Conservation (phyloP, 768 basidiomycete genomes). For the Coprinopsis marcescibilis region DNA sequence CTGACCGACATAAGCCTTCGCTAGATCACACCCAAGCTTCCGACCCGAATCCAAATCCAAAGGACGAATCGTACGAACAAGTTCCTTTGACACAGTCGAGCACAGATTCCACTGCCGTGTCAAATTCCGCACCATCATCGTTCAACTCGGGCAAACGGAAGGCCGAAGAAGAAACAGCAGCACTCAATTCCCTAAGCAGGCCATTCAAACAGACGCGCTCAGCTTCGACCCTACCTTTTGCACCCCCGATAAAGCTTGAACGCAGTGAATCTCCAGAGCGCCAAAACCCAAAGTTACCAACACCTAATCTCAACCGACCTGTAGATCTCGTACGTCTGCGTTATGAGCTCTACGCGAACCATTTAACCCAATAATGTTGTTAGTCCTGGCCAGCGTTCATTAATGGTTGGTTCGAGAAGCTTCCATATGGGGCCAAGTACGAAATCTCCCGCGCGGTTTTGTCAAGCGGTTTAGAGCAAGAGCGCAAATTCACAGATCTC, state of each 20-base stretch:
- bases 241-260: not conserved
- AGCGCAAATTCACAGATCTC: not conserved
- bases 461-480: not conserved
- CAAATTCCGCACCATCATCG: not conserved
- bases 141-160: not conserved
- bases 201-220: conserved; percentile 1
- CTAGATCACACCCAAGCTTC: too few relatives aligned
- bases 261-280: too few relatives aligned
- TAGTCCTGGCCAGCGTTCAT: not conserved
- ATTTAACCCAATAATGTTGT: not conserved
- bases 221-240: not conserved
- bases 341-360: not conserved
- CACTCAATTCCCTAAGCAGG: not conserved
- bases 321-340: not conserved
- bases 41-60: too few relatives aligned
- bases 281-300: too few relatives aligned
- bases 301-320: too few relatives aligned
- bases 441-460: not conserved
- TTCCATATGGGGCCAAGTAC: conserved; percentile 1
- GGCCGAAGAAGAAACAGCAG: not conserved
- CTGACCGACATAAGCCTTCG: not conserved
- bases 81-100: not conserved
- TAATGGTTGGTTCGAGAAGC: not conserved
- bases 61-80: not conserved
- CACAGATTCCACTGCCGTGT: not conserved